Percentiles rank a stretch among this genome's conserved stretches.
phyloP scores from a whole-genome alignment of 768 basidiomycete species.

The Amanita muscaria region DNA sequence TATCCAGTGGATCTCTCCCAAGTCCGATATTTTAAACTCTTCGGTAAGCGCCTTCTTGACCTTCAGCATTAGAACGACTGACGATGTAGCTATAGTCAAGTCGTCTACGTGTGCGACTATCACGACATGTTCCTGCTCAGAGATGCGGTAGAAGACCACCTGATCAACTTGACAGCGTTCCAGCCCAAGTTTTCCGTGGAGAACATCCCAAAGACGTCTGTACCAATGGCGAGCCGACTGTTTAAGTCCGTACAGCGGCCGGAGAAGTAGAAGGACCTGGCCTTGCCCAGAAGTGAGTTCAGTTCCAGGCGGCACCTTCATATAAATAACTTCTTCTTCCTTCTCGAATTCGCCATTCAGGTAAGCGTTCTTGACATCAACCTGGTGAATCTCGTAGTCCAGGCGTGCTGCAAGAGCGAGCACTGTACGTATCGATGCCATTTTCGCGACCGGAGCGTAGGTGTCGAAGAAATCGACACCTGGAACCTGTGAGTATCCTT shows the following conservation, averaged over 20 bases:
- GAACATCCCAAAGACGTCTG: constrained; percentile 14
- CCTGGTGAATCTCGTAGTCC: constrained; percentile 1
- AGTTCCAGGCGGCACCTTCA: constrained; percentile 10
- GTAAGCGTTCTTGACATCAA: no score
- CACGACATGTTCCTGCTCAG: constrained; percentile 6
- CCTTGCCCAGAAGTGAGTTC: background rate
- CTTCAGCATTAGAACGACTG: background rate
- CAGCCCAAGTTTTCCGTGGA: constrained; percentile 14
- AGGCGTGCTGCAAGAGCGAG: background rate
- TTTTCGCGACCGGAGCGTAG: background rate
- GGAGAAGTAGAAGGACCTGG: constrained; percentile 13
- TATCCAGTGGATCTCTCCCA: constrained; percentile 15
- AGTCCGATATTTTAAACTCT: constrained; percentile 11
- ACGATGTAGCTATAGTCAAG: constrained; percentile 13
- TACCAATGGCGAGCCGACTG: constrained; percentile 25
- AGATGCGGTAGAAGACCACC: constrained; percentile 17
- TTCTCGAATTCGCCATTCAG: background rate
- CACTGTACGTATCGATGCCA: background rate
- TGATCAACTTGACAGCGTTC: constrained; percentile 13
- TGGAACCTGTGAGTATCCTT: constrained; percentile 16
- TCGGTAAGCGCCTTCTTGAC: background rate
- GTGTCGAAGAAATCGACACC: constrained; percentile 1
- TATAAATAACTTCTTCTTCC: constrained; percentile 10
- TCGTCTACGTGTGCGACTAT: constrained; percentile 23
- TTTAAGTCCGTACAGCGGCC: constrained; percentile 23